phyloP scores from a whole-genome alignment of 257 asterid species.

The Solanum virginianum region DNA sequence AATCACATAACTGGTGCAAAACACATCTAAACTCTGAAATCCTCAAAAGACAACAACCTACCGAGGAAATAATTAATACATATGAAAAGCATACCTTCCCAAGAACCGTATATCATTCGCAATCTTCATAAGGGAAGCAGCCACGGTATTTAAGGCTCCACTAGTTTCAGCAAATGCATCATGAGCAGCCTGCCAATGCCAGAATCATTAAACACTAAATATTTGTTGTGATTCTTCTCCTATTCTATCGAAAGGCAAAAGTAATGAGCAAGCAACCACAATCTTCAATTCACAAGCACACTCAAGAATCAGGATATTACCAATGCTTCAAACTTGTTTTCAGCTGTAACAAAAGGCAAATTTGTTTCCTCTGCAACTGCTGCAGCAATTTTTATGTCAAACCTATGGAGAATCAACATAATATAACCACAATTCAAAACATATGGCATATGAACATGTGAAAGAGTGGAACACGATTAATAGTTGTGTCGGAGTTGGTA shows the following conservation, averaged over 20 bases:
- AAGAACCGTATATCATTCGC: slow-evolving; percentile 92
- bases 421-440: neutral
- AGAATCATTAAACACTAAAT: neutral
- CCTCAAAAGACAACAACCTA: neutral
- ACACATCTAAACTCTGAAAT: neutral
- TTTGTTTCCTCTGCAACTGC: slow-evolving; percentile 95
- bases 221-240: neutral
- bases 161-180: slow-evolving; percentile 95
- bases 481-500: too few species aligned
- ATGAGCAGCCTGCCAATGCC: slow-evolving; percentile 77
- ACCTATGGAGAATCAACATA: slow-evolving; percentile 32
- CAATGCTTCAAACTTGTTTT: slow-evolving; percentile 98
- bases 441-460: neutral
- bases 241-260: neutral
- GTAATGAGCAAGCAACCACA: neutral
- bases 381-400: slow-evolving; percentile 89
- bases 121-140: slow-evolving; percentile 89
- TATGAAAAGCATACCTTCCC: slow-evolving; percentile 56
- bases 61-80: slow-evolving; percentile 6
- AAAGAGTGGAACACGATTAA: too few species aligned
- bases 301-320: slow-evolving; percentile 26
- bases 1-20: neutral
- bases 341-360: slow-evolving; percentile 96
- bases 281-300: neutral
- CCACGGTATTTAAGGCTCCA: slow-evolving; percentile 88